Conservation (phyloP, 768 basidiomycete species). For the Russula virescens region DNA sequence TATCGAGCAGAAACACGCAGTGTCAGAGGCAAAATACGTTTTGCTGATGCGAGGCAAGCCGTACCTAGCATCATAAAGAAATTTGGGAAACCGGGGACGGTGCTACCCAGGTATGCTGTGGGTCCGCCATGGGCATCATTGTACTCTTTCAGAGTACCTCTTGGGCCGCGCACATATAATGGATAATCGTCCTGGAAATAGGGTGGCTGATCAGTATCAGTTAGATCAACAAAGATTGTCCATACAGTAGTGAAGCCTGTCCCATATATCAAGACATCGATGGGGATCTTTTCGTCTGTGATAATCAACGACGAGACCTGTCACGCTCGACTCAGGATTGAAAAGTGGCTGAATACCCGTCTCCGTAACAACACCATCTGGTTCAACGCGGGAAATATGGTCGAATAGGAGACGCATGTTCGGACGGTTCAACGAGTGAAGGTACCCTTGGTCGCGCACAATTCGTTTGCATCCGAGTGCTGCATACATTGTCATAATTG, state of each 20-base stretch:
- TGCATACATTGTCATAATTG: conserved; percentile 20
- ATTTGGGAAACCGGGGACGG: conserved; percentile 20
- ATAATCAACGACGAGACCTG: neutral
- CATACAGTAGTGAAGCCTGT: conserved; percentile 50
- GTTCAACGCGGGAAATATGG: conserved; percentile 42
- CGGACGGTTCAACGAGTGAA: conserved; percentile 42
- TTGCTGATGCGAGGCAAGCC: neutral
- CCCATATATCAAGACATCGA: conserved; percentile 52
- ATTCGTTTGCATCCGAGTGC: conserved; percentile 59
- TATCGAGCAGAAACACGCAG: neutral
- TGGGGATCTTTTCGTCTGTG: conserved; percentile 38
- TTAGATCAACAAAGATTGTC: neutral
- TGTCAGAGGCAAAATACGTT: neutral
- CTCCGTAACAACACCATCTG: conserved; percentile 45
- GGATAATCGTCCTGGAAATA: conserved; percentile 10
- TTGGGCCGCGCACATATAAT: conserved; percentile 9
- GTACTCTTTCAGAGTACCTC: conserved; percentile 40
- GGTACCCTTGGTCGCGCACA: conserved; percentile 53
- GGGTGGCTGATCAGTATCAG: neutral
- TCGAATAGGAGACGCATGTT: conserved; percentile 50
- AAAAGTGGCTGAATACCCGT: conserved; percentile 21
- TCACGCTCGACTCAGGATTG: neutral
- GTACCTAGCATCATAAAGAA: conserved; percentile 19
- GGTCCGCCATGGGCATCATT: conserved; percentile 45
- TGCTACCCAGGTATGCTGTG: conserved; percentile 44